phyloP scores from a whole-genome alignment of 228 moss, liverwort and hornwort genomes.

The Sphagnum magellanicum region DNA sequence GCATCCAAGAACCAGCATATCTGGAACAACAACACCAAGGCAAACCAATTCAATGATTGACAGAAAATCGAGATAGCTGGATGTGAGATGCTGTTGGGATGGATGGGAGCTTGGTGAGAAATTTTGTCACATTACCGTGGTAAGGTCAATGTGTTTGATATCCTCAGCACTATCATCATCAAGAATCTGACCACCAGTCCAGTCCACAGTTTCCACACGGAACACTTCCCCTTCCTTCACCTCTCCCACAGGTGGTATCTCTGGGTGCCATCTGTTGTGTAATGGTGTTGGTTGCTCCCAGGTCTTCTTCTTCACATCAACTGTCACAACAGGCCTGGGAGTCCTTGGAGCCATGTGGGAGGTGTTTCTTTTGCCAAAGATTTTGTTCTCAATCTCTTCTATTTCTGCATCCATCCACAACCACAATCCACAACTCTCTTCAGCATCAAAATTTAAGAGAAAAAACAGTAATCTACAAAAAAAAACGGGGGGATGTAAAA shows the following conservation, averaged over 20 bases:
- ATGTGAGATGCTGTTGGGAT: too few relatives aligned
- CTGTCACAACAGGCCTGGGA: conserved; percentile 49
- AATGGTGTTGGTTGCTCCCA: conserved; percentile 61
- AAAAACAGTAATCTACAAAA: too few relatives aligned
- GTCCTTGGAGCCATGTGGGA: conserved; percentile 47
- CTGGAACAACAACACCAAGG: too few relatives aligned
- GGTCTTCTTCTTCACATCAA: conserved; percentile 60
- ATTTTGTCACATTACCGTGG: conserved; percentile 24
- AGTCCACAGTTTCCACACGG: conserved; percentile 82
- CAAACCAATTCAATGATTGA: too few relatives aligned
- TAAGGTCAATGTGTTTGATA: conserved; percentile 71
- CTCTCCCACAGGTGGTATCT: conserved; percentile 56
- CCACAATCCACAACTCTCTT: too few relatives aligned
- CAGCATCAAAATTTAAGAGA: too few relatives aligned
- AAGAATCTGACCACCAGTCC: conserved; percentile 70
- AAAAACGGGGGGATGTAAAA: too few relatives aligned
- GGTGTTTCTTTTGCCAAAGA: background rate
- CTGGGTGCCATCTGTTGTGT: conserved; percentile 89
- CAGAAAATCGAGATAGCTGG: too few relatives aligned
- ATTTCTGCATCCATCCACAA: too few relatives aligned
- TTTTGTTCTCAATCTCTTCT: background rate
- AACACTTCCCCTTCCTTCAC: conserved; percentile 73
- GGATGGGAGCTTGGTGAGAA: background rate
- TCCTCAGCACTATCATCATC: conserved; percentile 87
- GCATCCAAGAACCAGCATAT: too few relatives aligned